Evolutionary conservation across 2,329 filamentous ascomycete genomes (phyloP).

Genomic region (Ophiocordyceps camponoti-floridani): DNA sequence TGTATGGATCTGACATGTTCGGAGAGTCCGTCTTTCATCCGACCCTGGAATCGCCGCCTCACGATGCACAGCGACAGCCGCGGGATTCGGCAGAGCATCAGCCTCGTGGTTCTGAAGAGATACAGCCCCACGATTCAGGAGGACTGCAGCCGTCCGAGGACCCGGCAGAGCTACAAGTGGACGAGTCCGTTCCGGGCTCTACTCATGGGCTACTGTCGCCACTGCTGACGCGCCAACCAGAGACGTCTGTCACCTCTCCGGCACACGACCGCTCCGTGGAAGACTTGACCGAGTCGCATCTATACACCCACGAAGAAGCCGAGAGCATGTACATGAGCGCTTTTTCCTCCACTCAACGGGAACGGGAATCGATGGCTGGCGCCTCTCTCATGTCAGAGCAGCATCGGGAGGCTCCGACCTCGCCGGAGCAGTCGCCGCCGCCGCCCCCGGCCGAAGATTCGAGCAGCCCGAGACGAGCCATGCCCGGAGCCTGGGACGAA

Average conservation of each 20-base stretch:
- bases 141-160: background rate
- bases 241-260: background rate
- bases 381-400: background rate
- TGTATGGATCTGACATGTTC: constrained; percentile 14
- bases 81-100: too few relatives aligned
- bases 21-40: constrained; percentile 11
- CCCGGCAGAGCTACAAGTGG: too few relatives aligned
- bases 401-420: background rate
- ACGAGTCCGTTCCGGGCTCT: background rate
- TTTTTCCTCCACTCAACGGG: constrained; percentile 27
- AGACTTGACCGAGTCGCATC: constrained; percentile 43
- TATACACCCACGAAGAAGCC: constrained; percentile 65
- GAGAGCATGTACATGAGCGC: constrained; percentile 79
- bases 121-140: too few relatives aligned
- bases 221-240: background rate
- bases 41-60: constrained; percentile 3
- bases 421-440: background rate
- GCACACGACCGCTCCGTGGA: constrained; percentile 11
- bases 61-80: too few relatives aligned
- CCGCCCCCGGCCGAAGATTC: background rate
- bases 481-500: constrained; percentile 36
- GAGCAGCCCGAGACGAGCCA: constrained; percentile 8
- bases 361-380: constrained; percentile 8
- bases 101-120: too few relatives aligned
- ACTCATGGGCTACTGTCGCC: background rate